Base-by-base conservation (phyloP, 2,329 filamentous ascomycete species). In the Leptographium lundbergii region DNA sequence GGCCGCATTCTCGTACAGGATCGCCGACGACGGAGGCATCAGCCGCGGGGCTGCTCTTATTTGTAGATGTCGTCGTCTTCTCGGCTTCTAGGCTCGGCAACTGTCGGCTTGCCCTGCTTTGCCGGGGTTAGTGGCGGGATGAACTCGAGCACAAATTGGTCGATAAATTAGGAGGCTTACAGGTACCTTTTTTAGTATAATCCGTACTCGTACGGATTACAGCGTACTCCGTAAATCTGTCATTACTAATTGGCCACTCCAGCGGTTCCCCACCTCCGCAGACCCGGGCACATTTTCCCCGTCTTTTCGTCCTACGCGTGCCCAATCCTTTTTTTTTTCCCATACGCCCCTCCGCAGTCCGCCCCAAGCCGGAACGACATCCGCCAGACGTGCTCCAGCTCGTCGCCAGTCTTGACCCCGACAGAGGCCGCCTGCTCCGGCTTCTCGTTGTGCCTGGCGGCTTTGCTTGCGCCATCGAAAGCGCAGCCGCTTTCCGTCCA, bases 1-100 rank as follows among this genome's bases (percentile, higher is more conserved):
- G 54, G 74, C 71, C 2, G 69, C 65, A 63, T 77, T 82, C 63
- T 80, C 75, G 69, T 79, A 86, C 48, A 87, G 68, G 25, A 86
- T 75, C 25, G 69, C 71, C 32, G 69, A 68, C 19, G 60, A 39
- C 14, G 13, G 34, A 29, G 57, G 36, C 53, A 42, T 29, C 9
- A 22, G 25, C 19, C 42, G 10, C n/a, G 27, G 27, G 42, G 14
- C 11, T 10, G 10, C 48, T 27, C 24, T 27, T 4, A 1, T 17
- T 53, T 10, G 25, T 53, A 7, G n/a, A 22, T 11, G 3, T 10
- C 17, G 1, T 29, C 7, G 24, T 3, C 6, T 7, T 10, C 10
- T 45, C 42, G 5, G 17, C 27, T n/a, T 34, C 27, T 11, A 25
- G 13, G 29, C n/a, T 39, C 52, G 32, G 32, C 22, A 42, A 42